These are phyloP conservation scores for Acacia concinna DNA, from an alignment of 331 rosid genomes.

Conservation along the genomic window DNA sequence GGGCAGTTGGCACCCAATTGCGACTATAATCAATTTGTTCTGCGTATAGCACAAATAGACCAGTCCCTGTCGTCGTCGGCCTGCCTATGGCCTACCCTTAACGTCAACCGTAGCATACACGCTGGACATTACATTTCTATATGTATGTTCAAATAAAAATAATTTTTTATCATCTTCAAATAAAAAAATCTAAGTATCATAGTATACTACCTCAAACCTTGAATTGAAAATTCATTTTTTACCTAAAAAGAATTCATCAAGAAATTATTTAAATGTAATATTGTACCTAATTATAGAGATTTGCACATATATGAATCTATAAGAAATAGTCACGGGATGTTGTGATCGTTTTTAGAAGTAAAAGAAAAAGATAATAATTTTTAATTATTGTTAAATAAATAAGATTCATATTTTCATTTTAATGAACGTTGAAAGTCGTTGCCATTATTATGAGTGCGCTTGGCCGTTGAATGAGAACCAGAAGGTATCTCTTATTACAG, in stretches of 20 bases:
- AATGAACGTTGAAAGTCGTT: constrained; percentile 29
- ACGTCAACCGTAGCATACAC: neutral
- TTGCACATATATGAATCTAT: too few species aligned
- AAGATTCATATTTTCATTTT: neutral
- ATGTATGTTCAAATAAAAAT: too few species aligned
- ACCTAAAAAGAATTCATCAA: neutral
- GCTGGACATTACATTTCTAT: neutral
- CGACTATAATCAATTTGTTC: too few species aligned
- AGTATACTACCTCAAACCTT: neutral
- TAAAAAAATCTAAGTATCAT: too few species aligned
- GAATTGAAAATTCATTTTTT: too few species aligned
- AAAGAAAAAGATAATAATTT: too few species aligned
- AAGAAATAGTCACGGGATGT: too few species aligned
- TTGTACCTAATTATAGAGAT: too few species aligned
- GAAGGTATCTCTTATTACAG: constrained; percentile 14
- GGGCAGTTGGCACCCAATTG: neutral
- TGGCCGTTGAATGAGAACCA: neutral
- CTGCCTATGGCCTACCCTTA: neutral
- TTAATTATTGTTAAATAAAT: neutral
- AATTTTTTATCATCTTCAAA: neutral
- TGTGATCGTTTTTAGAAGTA: too few species aligned
- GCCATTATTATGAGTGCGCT: neutral
- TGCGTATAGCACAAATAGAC: too few species aligned
- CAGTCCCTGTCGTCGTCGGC: neutral
- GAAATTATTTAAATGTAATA: too few species aligned